Base-by-base conservation (phyloP, 1,139 yeast species). In the Taphrina populina region DNA sequence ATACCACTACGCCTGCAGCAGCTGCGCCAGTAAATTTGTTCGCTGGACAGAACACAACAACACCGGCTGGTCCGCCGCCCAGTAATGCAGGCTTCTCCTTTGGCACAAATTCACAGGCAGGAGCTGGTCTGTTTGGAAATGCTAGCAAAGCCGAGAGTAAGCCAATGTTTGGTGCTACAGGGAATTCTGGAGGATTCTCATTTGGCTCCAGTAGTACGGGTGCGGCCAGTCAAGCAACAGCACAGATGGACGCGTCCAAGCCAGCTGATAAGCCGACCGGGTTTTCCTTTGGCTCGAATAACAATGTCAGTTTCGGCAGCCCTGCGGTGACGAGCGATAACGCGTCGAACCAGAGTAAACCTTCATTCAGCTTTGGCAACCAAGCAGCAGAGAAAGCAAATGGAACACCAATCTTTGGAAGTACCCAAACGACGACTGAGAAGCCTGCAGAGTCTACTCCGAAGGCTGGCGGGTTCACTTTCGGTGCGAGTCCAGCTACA, bases 121-220 rank as follows among this genome's bases (percentile, higher is more conserved):
- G 34, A 3, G 26, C 26, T 10, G 19, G 32, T 15, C 29, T 17
- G 4, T n/a, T 52, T 23, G 54, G 55, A 11, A 13, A 33, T 40
- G 13, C 43, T 4, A 20, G 35, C 10, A 23, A 34, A 6, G n/a
- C 32, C 2, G 41, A 33, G 11, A 21, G 13, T 21, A 45, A 23
- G 33, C 34, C 41, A 11, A 7, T 52, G 36, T 32, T 47, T 35
- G 37, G 39, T 17, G 44, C 62, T 11, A 36, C 62, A 19, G 61
- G 62, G n/a, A 63, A 63, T 3, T 62, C 65, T 2, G 52, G 62
- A n/a, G 41, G 59, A 20, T 47, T 57, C 57, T 21, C 46, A 43
- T 23, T 56, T 44, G 36, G 57, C 44, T 30, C 62, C 20, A 46
- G 56, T 23, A 15, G 43, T 4, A n/a, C n/a, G n/a, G n/a, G n/a